These are phyloP conservation scores for Paecilomyces niveus DNA, from an alignment of 2,329 filamentous ascomycete species.

Conservation along the genomic window DNA sequence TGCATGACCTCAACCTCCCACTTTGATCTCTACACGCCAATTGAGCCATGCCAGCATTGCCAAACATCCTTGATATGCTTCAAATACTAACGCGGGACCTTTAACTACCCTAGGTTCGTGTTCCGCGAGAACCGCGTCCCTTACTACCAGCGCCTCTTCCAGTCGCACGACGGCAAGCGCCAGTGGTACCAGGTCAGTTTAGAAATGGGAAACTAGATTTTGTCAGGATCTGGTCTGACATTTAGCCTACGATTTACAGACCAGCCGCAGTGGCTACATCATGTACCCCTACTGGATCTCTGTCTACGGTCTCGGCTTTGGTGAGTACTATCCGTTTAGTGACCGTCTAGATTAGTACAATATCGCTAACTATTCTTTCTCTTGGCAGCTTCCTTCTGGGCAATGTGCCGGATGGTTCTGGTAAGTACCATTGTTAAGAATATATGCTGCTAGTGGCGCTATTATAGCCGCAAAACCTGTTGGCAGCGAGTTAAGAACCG, in stretches of 20 bases:
- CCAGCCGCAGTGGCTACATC: constrained; percentile 50
- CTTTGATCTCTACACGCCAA: neutral
- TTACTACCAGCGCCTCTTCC: constrained; percentile 60
- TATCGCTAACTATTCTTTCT: constrained; percentile 9
- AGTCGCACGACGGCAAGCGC: constrained; percentile 58
- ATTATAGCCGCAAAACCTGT: neutral
- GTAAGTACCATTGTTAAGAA: constrained; percentile 25
- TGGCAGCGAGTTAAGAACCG: constrained; percentile 1
- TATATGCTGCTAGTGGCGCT: neutral
- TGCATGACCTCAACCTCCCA: neutral
- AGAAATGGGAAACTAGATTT: neutral
- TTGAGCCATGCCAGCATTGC: neutral
- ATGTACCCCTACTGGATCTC: constrained; percentile 55
- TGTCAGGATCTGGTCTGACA: constrained; percentile 10
- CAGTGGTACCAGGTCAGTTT: constrained; percentile 61
- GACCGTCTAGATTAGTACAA: constrained; percentile 1
- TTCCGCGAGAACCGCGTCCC: constrained; percentile 63
- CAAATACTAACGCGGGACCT: constrained; percentile 14
- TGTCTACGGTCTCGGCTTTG: constrained; percentile 42
- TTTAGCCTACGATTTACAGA: constrained; percentile 26
- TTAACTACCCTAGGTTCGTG: constrained; percentile 38
- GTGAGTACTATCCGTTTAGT: constrained; percentile 29
- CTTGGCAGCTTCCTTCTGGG: constrained; percentile 30
- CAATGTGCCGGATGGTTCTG: constrained; percentile 38
- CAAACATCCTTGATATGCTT: neutral